Base-by-base conservation (phyloP, 2,329 filamentous ascomycete genomes). In the Exserohilum turcica region DNA sequence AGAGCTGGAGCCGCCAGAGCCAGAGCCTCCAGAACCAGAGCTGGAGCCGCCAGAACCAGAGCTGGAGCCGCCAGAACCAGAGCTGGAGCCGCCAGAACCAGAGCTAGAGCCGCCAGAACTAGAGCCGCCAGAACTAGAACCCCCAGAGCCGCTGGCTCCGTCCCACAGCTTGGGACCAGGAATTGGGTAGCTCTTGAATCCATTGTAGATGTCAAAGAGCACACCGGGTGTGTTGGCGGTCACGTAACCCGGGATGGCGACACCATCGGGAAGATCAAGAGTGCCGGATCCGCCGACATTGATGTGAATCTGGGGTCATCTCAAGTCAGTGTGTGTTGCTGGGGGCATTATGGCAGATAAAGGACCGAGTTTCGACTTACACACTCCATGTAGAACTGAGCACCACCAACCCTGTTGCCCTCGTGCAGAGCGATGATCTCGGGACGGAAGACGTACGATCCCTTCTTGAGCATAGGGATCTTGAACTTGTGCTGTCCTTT, bases 401-500 rank as follows among this genome's bases (percentile, higher is more conserved):
- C 76, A 43, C 76, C 76, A 40, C 65, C 65, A 13, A 59, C 35
- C 37, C 61, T 52, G 65, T 67, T 59, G 24, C 70, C 73, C 63
- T 78, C 74, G 57, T 79, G 77, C 8, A 79, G 72, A 35, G 77
- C 77, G 51, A 78, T 76, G 57, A 79, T 76, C 64, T 79, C 77
- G 19, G 71, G 70, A 45, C 77, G 74, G 45, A 79, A 59, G 44
- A 78, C 64, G 61, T 80, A 79, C 7, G 77, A 69, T 27, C 77
- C 77, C 16, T 72, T 52, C n/a, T n/a, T n/a, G n/a, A 19, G 72
- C 72, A 21, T 68, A 36, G 75, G 77, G 31, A 79, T 67, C 6
- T 68, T 77, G 60, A 79, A 64, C 38, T 66, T 70, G 58, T 78
- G 71, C 62, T 76, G 74, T 35, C 76, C 77, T 48, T 71, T 68